phyloP scores from a whole-genome alignment of 208 protist species.

The Herpetomonas tarakana region DNA sequence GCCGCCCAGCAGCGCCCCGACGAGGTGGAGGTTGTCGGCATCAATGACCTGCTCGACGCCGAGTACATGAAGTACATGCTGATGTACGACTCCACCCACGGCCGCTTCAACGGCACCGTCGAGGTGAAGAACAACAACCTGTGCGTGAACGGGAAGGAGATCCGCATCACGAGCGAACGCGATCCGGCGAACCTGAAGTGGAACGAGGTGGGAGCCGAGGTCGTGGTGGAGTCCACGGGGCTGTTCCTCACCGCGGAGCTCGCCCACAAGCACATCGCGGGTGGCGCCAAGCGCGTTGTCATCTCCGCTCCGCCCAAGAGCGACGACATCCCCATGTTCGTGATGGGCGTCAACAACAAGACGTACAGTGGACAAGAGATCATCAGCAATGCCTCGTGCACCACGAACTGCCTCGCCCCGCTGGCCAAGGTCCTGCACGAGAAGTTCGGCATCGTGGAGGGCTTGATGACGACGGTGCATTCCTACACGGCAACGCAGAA shows the following conservation, averaged over 20 bases:
- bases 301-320: constrained; percentile 97
- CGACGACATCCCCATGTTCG: constrained; percentile 96
- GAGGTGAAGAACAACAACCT: constrained; percentile 27
- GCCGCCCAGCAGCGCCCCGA: constrained; percentile 48
- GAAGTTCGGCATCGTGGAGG: constrained; percentile 94
- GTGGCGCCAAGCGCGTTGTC: constrained; percentile 97
- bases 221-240: constrained; percentile 98
- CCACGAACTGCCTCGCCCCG: constrained; percentile 99
- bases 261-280: constrained; percentile 83
- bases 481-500: constrained; percentile 97
- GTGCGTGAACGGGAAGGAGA: constrained; percentile 42
- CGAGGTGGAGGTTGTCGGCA: constrained; percentile 82
- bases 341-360: constrained; percentile 95
- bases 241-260: constrained; percentile 88
- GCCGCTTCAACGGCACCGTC: constrained; percentile 69
- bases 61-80: constrained; percentile 95
- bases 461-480: constrained; percentile 99
- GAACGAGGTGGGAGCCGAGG: constrained; percentile 82
- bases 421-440: constrained; percentile 95
- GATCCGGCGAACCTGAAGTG: constrained; percentile 93
- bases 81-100: constrained; percentile 95
- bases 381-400: constrained; percentile 98
- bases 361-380: constrained; percentile 84
- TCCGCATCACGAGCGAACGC: constrained; percentile 45
- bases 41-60: constrained; percentile 95